Base-by-base conservation (phyloP, 2,329 filamentous ascomycete species). In the Sordariomycetes sp. region DNA sequence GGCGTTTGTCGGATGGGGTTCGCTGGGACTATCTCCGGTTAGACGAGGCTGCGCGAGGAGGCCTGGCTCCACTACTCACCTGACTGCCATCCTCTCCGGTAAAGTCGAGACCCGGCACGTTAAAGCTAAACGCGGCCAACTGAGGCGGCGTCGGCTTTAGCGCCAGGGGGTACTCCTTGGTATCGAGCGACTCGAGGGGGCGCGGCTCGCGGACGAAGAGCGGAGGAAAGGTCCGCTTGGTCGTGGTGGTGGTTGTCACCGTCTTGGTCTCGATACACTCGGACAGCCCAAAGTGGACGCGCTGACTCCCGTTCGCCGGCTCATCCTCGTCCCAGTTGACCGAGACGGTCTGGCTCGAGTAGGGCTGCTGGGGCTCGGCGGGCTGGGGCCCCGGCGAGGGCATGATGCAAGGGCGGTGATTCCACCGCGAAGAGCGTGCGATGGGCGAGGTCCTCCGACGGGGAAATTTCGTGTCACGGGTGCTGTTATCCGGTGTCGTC, bases 181-280 rank as follows among this genome's bases (percentile, higher is more conserved):
- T 78, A 69, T 97, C 90, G 59, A 96, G 81, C 57, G 85, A 79
- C 59, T 80, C 76, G 36, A 90, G 78, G 55, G 84, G 81, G 56
- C 82, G 81, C 25, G 89, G 86, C 59, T 88, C 81, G 62, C 83
- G 84, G 62, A 96, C 82, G 58, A 89, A 77, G 59, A 96, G 76
- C n/a, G 90, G 90, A 53, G 92, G 91, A 62, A 94, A 95, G 70
- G 71, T 89, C 78, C 69, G 85, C 62, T 90, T 89, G 1, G 91
- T 95, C 0, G 90, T 95, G 0, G 90, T 96, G 0, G 91, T 96
- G 0, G 92, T 96, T 1, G 91, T 96, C 61, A 96, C 83, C 12
- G 81, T 85, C 68, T 82, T 85, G 17, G 82, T 85, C 70, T 85
- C 82, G 65, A 85, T 79, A 62, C 81, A 85, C 64, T 85, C 81